Evolutionary conservation across 768 basidiomycete species (phyloP).

Genomic region (Auriculariales sp.): DNA sequence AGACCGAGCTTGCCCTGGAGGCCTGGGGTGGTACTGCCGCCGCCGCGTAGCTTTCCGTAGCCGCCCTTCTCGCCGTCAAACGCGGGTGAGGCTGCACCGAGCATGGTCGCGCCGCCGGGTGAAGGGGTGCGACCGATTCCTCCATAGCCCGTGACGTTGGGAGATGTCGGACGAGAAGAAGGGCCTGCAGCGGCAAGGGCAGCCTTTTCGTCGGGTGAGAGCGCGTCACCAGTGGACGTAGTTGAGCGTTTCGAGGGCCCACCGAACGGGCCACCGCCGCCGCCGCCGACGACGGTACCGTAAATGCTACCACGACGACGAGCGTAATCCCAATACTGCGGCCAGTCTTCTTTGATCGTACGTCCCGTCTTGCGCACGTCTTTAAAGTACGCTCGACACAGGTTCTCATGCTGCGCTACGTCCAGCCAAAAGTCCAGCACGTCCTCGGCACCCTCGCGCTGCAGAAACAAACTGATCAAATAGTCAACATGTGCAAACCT

Average conservation of each 20-base stretch:
- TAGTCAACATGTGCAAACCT: conserved; percentile 3
- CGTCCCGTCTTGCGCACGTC: conserved; percentile 91
- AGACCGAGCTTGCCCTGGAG: conserved; percentile 5
- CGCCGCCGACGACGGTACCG: conserved; percentile 68
- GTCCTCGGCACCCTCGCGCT: conserved; percentile 91
- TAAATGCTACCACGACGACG: conserved; percentile 86
- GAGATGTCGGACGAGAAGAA: conserved; percentile 12
- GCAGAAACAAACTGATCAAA: conserved; percentile 68
- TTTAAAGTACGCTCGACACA: conserved; percentile 98
- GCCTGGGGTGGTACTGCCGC: conserved; percentile 8
- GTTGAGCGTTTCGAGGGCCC: conserved; percentile 61
- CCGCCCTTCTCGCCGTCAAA: conserved; percentile 2
- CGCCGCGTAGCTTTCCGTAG: neutral
- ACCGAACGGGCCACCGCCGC: conserved; percentile 24
- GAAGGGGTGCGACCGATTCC: conserved; percentile 41
- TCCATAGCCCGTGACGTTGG: conserved; percentile 21
- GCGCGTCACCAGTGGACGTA: conserved; percentile 58
- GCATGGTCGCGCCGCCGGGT: conserved; percentile 34
- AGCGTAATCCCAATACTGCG: conserved; percentile 93
- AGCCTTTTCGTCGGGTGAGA: conserved; percentile 57
- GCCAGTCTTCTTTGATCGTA: conserved; percentile 93
- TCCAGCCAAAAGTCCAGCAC: conserved; percentile 98
- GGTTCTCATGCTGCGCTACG: conserved; percentile 97
- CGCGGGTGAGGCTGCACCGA: conserved; percentile 17
- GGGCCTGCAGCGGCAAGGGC: conserved; percentile 34